Percentiles rank a stretch among this genome's conserved stretches.
Conservation (phyloP, 2,329 filamentous ascomycete genomes). For the Rhynchosporium secalis region DNA sequence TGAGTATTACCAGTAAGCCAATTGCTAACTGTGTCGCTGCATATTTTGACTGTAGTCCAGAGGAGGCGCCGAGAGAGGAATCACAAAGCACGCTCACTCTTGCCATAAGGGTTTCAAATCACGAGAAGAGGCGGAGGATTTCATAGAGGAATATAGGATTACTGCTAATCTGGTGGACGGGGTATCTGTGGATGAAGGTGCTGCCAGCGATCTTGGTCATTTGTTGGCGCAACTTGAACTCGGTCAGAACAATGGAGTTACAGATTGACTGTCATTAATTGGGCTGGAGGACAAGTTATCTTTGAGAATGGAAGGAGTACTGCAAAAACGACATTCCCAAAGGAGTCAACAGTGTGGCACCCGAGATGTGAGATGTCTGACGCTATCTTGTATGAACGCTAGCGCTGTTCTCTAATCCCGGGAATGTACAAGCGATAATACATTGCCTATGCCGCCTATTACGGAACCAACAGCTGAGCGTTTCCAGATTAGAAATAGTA, state of each 20-base stretch:
- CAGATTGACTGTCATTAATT: not conserved
- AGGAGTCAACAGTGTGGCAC: too few relatives aligned
- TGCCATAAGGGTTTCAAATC: conserved; percentile 6
- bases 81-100: not conserved
- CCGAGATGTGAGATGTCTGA: too few relatives aligned
- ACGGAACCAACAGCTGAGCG: too few relatives aligned
- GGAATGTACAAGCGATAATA: too few relatives aligned
- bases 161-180: not conserved
- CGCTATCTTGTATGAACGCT: too few relatives aligned
- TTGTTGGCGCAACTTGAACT: not conserved
- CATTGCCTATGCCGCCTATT: too few relatives aligned
- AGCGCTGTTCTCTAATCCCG: too few relatives aligned
- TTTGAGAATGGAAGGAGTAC: not conserved
- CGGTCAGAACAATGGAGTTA: not conserved
- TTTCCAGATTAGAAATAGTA: too few relatives aligned
- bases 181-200: not conserved
- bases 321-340: too few relatives aligned
- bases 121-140: conserved; percentile 4
- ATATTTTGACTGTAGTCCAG: conserved; percentile 4
- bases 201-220: not conserved
- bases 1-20: conserved; percentile 14
- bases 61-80: not conserved
- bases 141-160: conserved; percentile 3
- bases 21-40: not conserved
- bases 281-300: not conserved